These are phyloP conservation scores for Odonthalia washingtoniensis DNA, from an alignment of 31 red algal genomes.

Conservation along the genomic window DNA sequence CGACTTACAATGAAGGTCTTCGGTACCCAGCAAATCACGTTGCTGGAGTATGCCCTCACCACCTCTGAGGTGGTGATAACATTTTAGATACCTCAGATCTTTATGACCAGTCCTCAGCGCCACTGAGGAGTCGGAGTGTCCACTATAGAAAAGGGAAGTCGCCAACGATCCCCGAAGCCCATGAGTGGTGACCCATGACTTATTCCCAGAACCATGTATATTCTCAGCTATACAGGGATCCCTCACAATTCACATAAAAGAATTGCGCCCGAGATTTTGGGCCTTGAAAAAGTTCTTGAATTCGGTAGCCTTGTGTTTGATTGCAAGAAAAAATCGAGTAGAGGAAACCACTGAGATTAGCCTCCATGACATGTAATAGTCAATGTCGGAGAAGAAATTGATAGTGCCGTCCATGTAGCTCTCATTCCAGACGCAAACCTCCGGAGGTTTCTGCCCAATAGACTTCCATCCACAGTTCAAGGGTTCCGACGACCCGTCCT, in stretches of 20 bases:
- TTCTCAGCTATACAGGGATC: not conserved
- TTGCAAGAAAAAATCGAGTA: not conserved
- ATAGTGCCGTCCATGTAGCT: not conserved
- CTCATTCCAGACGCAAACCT: not conserved
- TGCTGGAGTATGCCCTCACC: not conserved
- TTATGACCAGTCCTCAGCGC: constrained; percentile 45
- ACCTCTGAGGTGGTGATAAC: constrained; percentile 31
- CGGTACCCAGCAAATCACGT: too few species aligned
- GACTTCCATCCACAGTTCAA: not conserved
- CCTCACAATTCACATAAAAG: not conserved
- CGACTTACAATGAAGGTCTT: too few species aligned
- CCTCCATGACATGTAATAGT: not conserved
- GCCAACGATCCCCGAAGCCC: not conserved
- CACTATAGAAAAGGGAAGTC: not conserved
- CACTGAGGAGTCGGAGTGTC: too few species aligned
- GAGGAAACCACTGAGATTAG: not conserved
- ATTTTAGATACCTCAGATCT: constrained; percentile 20
- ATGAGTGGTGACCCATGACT: not conserved
- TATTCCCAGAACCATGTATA: not conserved
- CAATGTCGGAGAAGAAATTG: not conserved
- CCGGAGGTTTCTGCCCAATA: not conserved
- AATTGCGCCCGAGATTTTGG: not conserved
- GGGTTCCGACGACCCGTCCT: not conserved
- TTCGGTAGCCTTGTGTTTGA: not conserved
- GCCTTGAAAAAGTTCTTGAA: not conserved